Evolutionary conservation across 2,329 filamentous ascomycete genomes (phyloP).

Genomic region (Teratosphaeria zuluensis): DNA sequence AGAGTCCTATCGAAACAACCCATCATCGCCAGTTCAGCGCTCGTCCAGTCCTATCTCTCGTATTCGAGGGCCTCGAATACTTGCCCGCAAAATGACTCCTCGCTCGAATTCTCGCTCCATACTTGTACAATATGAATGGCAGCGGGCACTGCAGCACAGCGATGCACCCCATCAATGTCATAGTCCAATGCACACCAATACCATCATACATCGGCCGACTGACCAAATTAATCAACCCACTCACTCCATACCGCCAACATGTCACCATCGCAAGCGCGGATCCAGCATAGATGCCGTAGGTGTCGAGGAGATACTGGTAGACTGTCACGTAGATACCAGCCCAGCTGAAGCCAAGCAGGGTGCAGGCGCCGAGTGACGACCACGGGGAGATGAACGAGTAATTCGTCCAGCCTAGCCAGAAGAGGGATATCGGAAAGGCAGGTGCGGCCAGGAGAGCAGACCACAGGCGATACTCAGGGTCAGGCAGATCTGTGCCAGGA

Average conservation of each 20-base stretch:
- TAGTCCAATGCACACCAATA: conserved; percentile 34
- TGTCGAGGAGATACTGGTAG: conserved; percentile 30
- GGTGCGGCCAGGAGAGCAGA: conserved; percentile 36
- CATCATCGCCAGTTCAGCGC: background rate
- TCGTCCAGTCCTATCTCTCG: background rate
- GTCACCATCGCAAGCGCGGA: conserved; percentile 30
- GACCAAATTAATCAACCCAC: conserved; percentile 33
- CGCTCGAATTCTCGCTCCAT: conserved; percentile 11
- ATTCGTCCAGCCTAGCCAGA: conserved; percentile 44
- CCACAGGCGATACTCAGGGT: conserved; percentile 33
- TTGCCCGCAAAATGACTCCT: conserved; percentile 5
- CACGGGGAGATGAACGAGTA: conserved; percentile 34
- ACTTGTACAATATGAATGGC: conserved; percentile 15
- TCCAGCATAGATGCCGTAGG: conserved; percentile 33
- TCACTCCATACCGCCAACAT: conserved; percentile 24
- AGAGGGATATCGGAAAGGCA: conserved; percentile 37
- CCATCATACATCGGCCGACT: conserved; percentile 31
- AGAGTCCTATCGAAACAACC: background rate
- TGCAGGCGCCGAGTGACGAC: conserved; percentile 35
- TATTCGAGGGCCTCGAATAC: background rate
- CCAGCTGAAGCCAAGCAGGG: conserved; percentile 38
- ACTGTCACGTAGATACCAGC: conserved; percentile 35
- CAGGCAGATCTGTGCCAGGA: conserved; percentile 9
- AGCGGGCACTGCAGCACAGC: conserved; percentile 13
- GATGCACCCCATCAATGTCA: conserved; percentile 32